Percentiles rank a stretch among this genome's conserved stretches.
These are phyloP conservation scores for Akanthomyces muscarius DNA, from an alignment of 2,329 filamentous ascomycete genomes.

Conservation along the genomic window DNA sequence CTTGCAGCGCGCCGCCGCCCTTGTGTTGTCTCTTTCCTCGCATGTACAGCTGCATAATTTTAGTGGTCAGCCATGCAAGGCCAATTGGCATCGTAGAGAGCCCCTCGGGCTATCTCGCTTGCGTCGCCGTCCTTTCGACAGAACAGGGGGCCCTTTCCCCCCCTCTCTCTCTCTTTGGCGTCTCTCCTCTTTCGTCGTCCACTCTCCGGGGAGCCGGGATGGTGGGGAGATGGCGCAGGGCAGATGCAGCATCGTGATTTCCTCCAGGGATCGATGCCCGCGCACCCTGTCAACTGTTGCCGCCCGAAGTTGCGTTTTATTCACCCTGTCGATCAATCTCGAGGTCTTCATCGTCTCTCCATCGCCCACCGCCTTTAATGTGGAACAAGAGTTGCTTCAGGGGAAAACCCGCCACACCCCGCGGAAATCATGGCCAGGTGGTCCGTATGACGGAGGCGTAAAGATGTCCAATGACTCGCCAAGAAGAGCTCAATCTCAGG, in stretches of 20 bases:
- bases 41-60: too few species aligned
- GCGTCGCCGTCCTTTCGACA: neutral
- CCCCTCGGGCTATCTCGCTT: neutral
- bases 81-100: neutral
- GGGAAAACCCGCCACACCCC: too few species aligned
- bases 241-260: conserved; percentile 8
- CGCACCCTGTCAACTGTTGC: too few species aligned
- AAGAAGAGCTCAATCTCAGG: too few species aligned
- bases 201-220: neutral
- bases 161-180: neutral
- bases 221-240: conserved; percentile 10
- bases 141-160: neutral
- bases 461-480: too few species aligned
- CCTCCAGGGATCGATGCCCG: neutral
- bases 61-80: too few species aligned
- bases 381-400: too few species aligned
- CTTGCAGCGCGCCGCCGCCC: neutral
- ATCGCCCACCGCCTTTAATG: too few species aligned
- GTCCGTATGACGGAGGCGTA: too few species aligned
- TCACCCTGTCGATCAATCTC: neutral
- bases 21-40: conserved; percentile 11
- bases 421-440: too few species aligned
- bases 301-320: neutral
- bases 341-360: neutral
- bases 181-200: too few species aligned